phyloP scores from a whole-genome alignment of 352 stramenopile genomes.

The Aphanomyces cochlioides region DNA sequence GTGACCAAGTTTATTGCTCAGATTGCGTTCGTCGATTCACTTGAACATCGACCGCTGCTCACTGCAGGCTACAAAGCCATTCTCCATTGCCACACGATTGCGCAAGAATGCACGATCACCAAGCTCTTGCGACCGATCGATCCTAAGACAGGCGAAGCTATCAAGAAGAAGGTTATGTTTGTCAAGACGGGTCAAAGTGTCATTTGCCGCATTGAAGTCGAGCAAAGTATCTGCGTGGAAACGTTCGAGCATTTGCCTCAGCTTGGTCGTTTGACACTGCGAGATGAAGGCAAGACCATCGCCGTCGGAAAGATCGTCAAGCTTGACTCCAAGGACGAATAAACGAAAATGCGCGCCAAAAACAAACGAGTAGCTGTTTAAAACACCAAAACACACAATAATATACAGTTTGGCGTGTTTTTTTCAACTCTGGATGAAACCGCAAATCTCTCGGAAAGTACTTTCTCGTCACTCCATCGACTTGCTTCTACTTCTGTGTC shows the following conservation, averaged over 20 bases:
- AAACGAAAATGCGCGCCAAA: not conserved
- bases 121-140: conserved; percentile 89
- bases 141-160: conserved; percentile 85
- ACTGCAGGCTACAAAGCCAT: conserved; percentile 97
- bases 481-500: too few relatives aligned
- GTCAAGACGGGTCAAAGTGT: conserved; percentile 94
- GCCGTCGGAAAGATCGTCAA: conserved; percentile 97
- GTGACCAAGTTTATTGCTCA: conserved; percentile 87
- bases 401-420: too few relatives aligned
- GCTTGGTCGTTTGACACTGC: conserved; percentile 96
- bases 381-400: too few relatives aligned
- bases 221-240: conserved; percentile 93
- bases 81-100: conserved; percentile 96
- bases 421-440: too few relatives aligned
- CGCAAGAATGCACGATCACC: conserved; percentile 92
- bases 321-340: conserved; percentile 59
- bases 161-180: conserved; percentile 93
- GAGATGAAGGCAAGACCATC: conserved; percentile 99
- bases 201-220: conserved; percentile 91
- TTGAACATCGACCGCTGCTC: conserved; percentile 95
- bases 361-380: too few relatives aligned
- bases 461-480: too few relatives aligned
- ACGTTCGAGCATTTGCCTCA: conserved; percentile 94
- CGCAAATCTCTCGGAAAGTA: too few relatives aligned
- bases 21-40: conserved; percentile 94